phyloP scores from a whole-genome alignment of 495 filamentous ascomycete species.

The Lasiosphaeris hirsuta region DNA sequence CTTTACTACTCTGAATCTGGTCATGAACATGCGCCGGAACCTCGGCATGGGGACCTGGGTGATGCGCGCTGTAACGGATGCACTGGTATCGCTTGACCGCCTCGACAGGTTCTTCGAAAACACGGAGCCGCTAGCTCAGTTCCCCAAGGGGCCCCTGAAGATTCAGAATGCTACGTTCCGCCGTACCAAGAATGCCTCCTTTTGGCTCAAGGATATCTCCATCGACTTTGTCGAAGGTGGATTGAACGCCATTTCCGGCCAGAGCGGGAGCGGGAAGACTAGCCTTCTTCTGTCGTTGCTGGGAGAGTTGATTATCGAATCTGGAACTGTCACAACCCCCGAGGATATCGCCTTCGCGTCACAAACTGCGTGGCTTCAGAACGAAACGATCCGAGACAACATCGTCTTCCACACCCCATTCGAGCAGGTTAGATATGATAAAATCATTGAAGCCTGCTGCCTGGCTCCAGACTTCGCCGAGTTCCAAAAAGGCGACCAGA shows the following conservation, averaged over 20 bases:
- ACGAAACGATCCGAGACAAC: conserved; percentile 53
- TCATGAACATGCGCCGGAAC: conserved; percentile 42
- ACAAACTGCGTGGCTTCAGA: conserved; percentile 56
- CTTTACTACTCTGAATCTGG: conserved; percentile 46
- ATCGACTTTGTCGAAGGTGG: conserved; percentile 49
- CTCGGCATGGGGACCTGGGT: conserved; percentile 39
- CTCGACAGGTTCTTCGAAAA: conserved; percentile 45
- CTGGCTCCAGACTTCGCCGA: conserved; percentile 56
- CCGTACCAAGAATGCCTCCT: conserved; percentile 43
- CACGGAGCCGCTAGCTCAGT: conserved; percentile 36
- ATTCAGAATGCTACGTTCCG: conserved; percentile 43
- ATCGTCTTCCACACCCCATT: conserved; percentile 54
- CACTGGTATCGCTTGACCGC: conserved; percentile 43
- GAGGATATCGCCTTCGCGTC: conserved; percentile 53
- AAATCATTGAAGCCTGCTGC: conserved; percentile 62
- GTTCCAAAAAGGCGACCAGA: conserved; percentile 45
- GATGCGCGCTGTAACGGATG: conserved; percentile 38
- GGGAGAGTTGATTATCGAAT: conserved; percentile 53
- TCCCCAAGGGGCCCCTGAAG: conserved; percentile 41
- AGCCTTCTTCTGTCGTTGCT: conserved; percentile 60
- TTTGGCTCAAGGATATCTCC: conserved; percentile 44
- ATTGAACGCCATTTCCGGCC: conserved; percentile 51
- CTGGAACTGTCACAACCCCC: conserved; percentile 42
- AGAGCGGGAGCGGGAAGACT: conserved; percentile 61
- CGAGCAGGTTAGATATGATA: conserved; percentile 48